Evolutionary conservation across 176 grass and related monocot genomes (phyloP).

Genomic region (Leersia perrieri): DNA sequence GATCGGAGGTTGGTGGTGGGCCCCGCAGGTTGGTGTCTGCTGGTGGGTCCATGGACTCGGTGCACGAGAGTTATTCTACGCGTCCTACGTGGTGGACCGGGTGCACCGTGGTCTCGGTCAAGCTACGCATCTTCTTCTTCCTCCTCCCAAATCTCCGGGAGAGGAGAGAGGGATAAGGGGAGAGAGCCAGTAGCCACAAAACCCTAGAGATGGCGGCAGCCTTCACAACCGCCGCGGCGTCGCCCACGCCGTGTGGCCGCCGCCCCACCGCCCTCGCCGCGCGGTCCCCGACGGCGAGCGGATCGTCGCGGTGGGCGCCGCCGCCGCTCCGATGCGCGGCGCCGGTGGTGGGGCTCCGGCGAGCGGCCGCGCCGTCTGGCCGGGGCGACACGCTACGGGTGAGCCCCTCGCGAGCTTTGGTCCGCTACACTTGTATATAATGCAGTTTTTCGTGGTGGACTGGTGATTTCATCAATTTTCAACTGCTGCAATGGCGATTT

Average conservation of each 20-base stretch:
- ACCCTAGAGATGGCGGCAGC: conserved; percentile 47
- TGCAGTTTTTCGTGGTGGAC: neutral
- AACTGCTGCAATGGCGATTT: neutral
- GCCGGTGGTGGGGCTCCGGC: conserved; percentile 20
- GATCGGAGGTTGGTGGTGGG: neutral
- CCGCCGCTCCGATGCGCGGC: conserved; percentile 13
- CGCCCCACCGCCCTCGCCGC: neutral
- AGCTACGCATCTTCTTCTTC: neutral
- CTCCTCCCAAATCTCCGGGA: neutral
- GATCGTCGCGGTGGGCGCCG: neutral
- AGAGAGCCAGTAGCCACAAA: conserved; percentile 1
- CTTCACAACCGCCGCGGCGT: conserved; percentile 6
- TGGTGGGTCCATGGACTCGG: neutral
- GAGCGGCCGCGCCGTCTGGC: neutral
- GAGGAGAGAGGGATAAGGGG: conserved; percentile 26
- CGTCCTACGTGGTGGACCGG: neutral
- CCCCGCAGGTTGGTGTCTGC: neutral
- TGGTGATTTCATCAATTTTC: neutral
- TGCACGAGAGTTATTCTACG: neutral
- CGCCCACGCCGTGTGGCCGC: neutral
- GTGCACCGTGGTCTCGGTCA: neutral
- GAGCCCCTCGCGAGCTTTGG: neutral
- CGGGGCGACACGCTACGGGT: conserved; percentile 27
- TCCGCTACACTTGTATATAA: neutral
- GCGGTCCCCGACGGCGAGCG: neutral